These are phyloP conservation scores for Malbranchea cinnamomea DNA, from an alignment of 2,329 filamentous ascomycete species.

Conservation along the genomic window DNA sequence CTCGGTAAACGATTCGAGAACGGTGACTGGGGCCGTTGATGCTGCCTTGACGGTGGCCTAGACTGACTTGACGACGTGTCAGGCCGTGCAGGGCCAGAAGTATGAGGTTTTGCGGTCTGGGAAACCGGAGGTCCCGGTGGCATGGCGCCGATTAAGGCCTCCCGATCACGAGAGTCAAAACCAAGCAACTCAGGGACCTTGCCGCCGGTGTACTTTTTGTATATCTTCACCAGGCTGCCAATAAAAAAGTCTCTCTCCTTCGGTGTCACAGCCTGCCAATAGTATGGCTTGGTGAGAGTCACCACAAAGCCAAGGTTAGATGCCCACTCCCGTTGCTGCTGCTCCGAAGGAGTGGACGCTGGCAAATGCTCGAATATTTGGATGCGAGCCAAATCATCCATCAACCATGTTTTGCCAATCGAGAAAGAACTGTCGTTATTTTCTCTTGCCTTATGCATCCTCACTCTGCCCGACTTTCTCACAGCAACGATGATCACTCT, in stretches of 20 bases:
- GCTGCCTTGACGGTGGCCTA: slow-evolving; percentile 16
- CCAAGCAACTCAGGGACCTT: slow-evolving; percentile 63
- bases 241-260: slow-evolving; percentile 99
- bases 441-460: slow-evolving; percentile 93
- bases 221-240: slow-evolving; percentile 89
- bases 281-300: slow-evolving; percentile 85
- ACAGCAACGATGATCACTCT: slow-evolving; percentile 89
- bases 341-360: slow-evolving; percentile 44
- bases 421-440: slow-evolving; percentile 90
- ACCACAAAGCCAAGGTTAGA: slow-evolving; percentile 73
- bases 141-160: slow-evolving; percentile 50
- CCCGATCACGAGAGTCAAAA: slow-evolving; percentile 66
- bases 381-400: slow-evolving; percentile 74
- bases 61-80: slow-evolving; percentile 16
- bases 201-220: slow-evolving; percentile 86
- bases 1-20: slow-evolving; percentile 21
- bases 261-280: slow-evolving; percentile 82
- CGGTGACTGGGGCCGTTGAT: slow-evolving; percentile 16
- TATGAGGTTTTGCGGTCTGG: slow-evolving; percentile 13
- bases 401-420: slow-evolving; percentile 94
- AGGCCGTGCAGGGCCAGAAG: slow-evolving; percentile 12
- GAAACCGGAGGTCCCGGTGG: slow-evolving; percentile 12
- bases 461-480: slow-evolving; percentile 77
- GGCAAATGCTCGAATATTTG: slow-evolving; percentile 60
- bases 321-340: slow-evolving; percentile 57